These are phyloP conservation scores for Calycina marina DNA, from an alignment of 2,329 filamentous ascomycete species.

Conservation along the genomic window DNA sequence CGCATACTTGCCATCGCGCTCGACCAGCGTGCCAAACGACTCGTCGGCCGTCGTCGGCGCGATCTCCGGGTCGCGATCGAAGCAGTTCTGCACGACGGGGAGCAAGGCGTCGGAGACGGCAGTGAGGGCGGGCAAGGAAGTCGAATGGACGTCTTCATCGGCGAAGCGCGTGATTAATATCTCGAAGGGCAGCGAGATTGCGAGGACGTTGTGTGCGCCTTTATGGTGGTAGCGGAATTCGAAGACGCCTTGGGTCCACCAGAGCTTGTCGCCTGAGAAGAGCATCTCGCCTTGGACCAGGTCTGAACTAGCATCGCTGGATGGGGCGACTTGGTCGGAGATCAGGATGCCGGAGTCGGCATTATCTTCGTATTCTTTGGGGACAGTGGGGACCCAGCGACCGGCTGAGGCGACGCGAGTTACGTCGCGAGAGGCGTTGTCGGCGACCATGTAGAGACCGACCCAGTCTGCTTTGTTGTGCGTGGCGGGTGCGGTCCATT, in stretches of 20 bases:
- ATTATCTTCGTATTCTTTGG: constrained; percentile 60
- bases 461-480: constrained; percentile 93
- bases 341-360: constrained; percentile 64
- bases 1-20: constrained; percentile 78
- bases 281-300: constrained; percentile 67
- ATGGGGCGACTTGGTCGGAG: constrained; percentile 41
- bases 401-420: constrained; percentile 78
- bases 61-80: constrained; percentile 83
- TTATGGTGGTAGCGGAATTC: constrained; percentile 96
- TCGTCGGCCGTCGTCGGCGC: constrained; percentile 70
- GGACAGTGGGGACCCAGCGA: constrained; percentile 73
- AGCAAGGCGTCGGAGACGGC: constrained; percentile 67
- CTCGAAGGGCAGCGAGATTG: constrained; percentile 86
- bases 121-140: constrained; percentile 42
- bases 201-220: constrained; percentile 84
- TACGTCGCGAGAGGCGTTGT: constrained; percentile 73
- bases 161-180: constrained; percentile 72
- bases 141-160: constrained; percentile 49
- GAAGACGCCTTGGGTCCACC: constrained; percentile 93
- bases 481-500: constrained; percentile 76
- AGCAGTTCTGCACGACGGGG: constrained; percentile 77
- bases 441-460: constrained; percentile 87
- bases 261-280: constrained; percentile 85
- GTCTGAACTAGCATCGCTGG: constrained; percentile 36
- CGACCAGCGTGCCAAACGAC: constrained; percentile 70